Percentiles rank a stretch among this genome's conserved stretches.
These are phyloP conservation scores for Dactylellina cionopaga DNA, from an alignment of 2,329 filamentous ascomycete genomes.

Conservation along the genomic window DNA sequence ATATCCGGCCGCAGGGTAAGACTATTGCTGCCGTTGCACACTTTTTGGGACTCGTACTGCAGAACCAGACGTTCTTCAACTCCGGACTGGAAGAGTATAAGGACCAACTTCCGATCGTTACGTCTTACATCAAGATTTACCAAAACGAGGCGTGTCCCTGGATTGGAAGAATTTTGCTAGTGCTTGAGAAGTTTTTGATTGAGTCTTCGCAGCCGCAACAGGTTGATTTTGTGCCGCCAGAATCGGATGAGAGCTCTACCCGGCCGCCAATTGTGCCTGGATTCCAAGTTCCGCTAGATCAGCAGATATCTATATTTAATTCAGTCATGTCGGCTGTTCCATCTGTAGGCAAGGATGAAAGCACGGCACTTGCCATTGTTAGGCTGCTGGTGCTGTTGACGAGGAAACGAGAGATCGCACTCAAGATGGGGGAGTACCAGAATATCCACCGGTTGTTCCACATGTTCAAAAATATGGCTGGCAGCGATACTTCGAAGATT, in stretches of 20 bases:
- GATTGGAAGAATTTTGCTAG: constrained; percentile 88
- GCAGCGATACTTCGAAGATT: constrained; percentile 78
- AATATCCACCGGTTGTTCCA: constrained; percentile 91
- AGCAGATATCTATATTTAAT: constrained; percentile 77
- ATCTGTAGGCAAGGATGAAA: constrained; percentile 85
- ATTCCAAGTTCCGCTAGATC: constrained; percentile 70
- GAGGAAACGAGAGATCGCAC: constrained; percentile 77
- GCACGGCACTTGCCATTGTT: constrained; percentile 81
- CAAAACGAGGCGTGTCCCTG: constrained; percentile 86
- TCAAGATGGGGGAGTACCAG: constrained; percentile 81
- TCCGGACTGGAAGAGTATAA: constrained; percentile 78
- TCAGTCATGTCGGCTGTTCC: constrained; percentile 84
- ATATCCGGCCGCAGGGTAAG: constrained; percentile 64
- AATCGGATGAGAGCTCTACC: constrained; percentile 62
- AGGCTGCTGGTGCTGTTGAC: constrained; percentile 89
- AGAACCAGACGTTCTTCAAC: constrained; percentile 82
- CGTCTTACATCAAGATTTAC: constrained; percentile 80
- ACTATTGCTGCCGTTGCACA: constrained; percentile 93
- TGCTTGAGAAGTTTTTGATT: constrained; percentile 88
- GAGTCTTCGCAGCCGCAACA: constrained; percentile 80
- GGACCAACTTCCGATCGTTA: constrained; percentile 78
- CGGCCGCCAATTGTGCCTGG: constrained; percentile 68
- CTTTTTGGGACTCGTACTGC: constrained; percentile 84
- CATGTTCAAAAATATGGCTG: constrained; percentile 92
- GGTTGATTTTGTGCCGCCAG: constrained; percentile 61